Conservation (phyloP, 345 rosid genomes). For the Salix koriyanagi region DNA sequence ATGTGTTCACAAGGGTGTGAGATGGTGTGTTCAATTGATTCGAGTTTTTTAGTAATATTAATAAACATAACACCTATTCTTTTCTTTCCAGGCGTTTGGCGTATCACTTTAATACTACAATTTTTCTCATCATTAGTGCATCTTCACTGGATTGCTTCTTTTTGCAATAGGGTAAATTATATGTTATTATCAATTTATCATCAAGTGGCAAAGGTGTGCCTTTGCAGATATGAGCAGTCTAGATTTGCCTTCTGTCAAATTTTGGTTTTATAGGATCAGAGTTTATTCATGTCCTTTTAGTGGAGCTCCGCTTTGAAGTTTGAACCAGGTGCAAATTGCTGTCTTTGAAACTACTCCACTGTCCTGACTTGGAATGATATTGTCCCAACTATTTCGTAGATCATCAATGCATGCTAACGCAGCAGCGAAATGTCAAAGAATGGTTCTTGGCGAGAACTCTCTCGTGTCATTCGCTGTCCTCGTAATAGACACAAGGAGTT, state of each 20-base stretch:
- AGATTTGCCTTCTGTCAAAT: not conserved
- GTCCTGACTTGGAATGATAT: not conserved
- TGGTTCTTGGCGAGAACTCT: not conserved
- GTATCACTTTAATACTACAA: not conserved
- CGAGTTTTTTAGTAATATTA: not conserved
- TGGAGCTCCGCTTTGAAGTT: not conserved
- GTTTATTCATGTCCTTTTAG: not conserved
- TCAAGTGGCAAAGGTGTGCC: not conserved
- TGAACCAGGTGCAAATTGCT: not conserved
- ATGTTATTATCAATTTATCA: not conserved
- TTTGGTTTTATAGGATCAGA: not conserved
- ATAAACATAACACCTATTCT: constrained; percentile 13
- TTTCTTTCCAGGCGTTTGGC: constrained; percentile 6
- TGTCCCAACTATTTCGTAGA: not conserved
- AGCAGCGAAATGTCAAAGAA: not conserved
- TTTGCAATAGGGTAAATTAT: not conserved
- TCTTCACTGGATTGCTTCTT: not conserved
- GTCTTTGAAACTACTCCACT: not conserved
- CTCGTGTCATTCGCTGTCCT: not conserved
- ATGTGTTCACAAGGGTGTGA: constrained; percentile 12
- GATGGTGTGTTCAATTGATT: constrained; percentile 11
- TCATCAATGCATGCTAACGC: too few species aligned
- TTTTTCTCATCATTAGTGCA: not conserved
- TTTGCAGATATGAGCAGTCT: not conserved
- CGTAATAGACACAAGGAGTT: not conserved